phyloP scores from a whole-genome alignment of 768 basidiomycete species.

The Boletus rufocinnamomeus region DNA sequence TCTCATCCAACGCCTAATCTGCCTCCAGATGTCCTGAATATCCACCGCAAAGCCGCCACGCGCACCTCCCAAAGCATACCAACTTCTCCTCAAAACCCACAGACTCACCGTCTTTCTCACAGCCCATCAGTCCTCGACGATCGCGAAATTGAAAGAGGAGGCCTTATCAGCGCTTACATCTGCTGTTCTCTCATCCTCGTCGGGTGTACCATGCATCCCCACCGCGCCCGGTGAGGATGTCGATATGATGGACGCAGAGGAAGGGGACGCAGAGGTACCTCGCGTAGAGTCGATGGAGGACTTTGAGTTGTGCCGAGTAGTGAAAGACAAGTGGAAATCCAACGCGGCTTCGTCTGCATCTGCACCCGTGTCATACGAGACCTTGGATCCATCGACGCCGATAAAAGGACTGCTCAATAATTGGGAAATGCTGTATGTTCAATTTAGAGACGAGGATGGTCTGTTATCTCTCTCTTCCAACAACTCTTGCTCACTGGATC shows the following conservation, averaged over 20 bases:
- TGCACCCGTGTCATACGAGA: constrained; percentile 44
- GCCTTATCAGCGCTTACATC: constrained; percentile 61
- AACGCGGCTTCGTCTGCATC: constrained; percentile 33
- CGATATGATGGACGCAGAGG: constrained; percentile 20
- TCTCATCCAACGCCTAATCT: background rate
- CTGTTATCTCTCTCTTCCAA: background rate
- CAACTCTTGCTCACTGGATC: background rate
- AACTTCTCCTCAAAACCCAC: constrained; percentile 73
- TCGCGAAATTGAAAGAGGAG: constrained; percentile 63
- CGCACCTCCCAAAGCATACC: constrained; percentile 60
- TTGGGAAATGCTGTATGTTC: constrained; percentile 71
- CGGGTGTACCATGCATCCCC: constrained; percentile 32
- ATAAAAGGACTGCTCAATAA: constrained; percentile 54
- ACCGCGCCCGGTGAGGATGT: constrained; percentile 32
- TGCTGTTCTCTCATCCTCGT: constrained; percentile 38
- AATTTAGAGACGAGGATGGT: constrained; percentile 67
- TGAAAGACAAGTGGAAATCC: constrained; percentile 51
- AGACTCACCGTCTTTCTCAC: constrained; percentile 66
- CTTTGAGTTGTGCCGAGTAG: constrained; percentile 64
- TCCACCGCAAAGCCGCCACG: constrained; percentile 47
- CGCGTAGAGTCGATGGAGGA: constrained; percentile 41
- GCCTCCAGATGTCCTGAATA: background rate
- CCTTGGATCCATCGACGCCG: constrained; percentile 43
- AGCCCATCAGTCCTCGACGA: constrained; percentile 51
- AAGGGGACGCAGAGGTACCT: constrained; percentile 34